Base-by-base conservation (phyloP, 495 filamentous ascomycete genomes). In the Corynascus novoguineensis region DNA sequence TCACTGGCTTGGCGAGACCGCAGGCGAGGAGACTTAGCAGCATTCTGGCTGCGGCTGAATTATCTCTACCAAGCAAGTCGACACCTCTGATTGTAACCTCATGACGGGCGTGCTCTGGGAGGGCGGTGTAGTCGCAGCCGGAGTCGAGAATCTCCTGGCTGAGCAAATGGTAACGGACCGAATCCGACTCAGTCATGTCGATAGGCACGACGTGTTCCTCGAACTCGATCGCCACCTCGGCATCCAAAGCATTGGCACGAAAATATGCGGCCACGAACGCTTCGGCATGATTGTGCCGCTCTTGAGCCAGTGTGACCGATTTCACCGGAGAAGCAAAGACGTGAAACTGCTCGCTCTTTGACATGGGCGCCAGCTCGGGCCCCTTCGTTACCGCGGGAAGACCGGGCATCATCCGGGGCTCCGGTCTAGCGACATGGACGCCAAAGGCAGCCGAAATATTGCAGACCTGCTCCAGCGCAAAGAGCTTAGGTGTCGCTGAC, bases 401-500 rank as follows among this genome's bases (percentile, higher is more conserved):
- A 0, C 70, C 71, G 11, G 61, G 67, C 38, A 67, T 70, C 19
- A 63, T 53, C 53, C 56, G 69, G 19, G 63, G 66, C 44, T 61
- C 69, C 32, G 53, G 73, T 6, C 71, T 59, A 7, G 71, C 74
- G 0, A 77, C 29, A 52, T 83, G 77, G 9, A 83, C 57, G 5
- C 79, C 77, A 4, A 90, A 50, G 19, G 83, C 71, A 1, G 66
- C 62, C 2, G 81, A 82, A 31, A 86, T 81, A 4, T 66, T 71
- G 42, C 83, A 83, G 22, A 88, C 68, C 48, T 86, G 82, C 12
- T 72, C 72, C 52, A 88, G 82, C 40, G 80, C 77, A 5, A 68
- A 68, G 0, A 86, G 64, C 1, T 73, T 73, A 0, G 86, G 86
- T 1, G 86, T 90, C 3, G 81, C 86, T 0, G 86, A 88, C 0